These are phyloP conservation scores for Aspergillus sp. DNA, from an alignment of 2,329 filamentous ascomycete genomes.

Conservation along the genomic window DNA sequence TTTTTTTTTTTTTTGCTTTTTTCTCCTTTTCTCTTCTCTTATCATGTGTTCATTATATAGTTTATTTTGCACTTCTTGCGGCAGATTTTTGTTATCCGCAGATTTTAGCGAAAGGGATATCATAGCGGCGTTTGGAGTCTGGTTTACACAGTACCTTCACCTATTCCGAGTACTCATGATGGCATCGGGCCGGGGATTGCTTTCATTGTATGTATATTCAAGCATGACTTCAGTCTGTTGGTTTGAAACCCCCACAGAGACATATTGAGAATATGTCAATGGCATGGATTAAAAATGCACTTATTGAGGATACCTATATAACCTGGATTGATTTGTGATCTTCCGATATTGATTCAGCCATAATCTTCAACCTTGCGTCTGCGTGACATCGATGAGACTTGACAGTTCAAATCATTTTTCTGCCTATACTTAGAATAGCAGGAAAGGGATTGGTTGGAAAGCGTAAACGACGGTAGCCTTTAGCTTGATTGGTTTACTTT, in stretches of 20 bases:
- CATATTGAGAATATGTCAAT: not conserved
- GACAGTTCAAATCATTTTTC: not conserved
- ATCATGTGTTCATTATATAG: slow-evolving; percentile 17
- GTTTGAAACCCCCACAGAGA: not conserved
- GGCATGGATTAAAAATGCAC: not conserved
- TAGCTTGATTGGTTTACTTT: not conserved
- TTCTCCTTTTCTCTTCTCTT: slow-evolving; percentile 5
- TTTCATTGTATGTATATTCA: slow-evolving; percentile 4
- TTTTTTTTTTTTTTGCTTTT: not conserved
- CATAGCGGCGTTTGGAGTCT: slow-evolving; percentile 10
- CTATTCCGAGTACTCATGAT: not conserved
- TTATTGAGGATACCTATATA: not conserved
- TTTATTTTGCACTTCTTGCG: not conserved
- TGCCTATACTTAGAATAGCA: not conserved
- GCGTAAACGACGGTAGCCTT: not conserved
- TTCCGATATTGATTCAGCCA: not conserved
- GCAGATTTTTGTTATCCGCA: not conserved
- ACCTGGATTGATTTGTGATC: not conserved
- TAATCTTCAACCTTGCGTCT: not conserved
- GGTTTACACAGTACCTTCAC: not conserved
- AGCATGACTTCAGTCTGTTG: not conserved
- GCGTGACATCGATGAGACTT: no score
- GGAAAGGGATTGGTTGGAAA: not conserved
- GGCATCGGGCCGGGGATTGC: not conserved
- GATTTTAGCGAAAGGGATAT: slow-evolving; percentile 14